phyloP scores from a whole-genome alignment of 495 filamentous ascomycete genomes.

The Trichoderma reesei region DNA sequence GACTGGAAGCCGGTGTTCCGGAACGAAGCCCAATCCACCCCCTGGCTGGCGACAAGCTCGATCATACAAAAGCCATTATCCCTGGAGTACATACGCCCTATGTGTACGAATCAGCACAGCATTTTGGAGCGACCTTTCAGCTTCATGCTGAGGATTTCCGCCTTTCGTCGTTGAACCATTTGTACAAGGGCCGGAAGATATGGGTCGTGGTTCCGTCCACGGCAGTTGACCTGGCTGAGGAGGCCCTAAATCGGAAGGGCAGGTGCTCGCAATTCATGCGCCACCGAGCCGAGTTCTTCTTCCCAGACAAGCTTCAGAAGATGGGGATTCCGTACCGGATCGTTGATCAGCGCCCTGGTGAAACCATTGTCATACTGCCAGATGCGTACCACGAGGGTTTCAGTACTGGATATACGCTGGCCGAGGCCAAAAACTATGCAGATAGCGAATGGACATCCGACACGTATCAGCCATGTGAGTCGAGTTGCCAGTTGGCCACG shows the following conservation, averaged over 20 bases:
- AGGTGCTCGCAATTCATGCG: constrained; percentile 15
- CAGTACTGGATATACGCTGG: constrained; percentile 41
- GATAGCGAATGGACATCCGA: constrained; percentile 14
- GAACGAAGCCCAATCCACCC: constrained; percentile 12
- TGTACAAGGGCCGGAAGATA: constrained; percentile 14
- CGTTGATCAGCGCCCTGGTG: constrained; percentile 36
- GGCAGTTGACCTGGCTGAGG: constrained; percentile 32
- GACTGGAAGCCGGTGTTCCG: constrained; percentile 7
- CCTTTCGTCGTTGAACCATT: constrained; percentile 14
- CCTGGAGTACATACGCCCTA: constrained; percentile 16
- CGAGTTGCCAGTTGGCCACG: neutral
- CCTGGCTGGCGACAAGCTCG: constrained; percentile 13
- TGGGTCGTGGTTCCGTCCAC: constrained; percentile 20
- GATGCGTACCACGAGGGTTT: constrained; percentile 22
- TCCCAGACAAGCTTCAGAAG: constrained; percentile 10
- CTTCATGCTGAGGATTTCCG: constrained; percentile 14
- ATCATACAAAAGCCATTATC: constrained; percentile 12
- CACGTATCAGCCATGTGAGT: constrained; percentile 2
- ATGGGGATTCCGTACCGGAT: constrained; percentile 18
- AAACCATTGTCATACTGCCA: constrained; percentile 36
- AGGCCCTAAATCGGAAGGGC: constrained; percentile 15
- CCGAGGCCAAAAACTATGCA: constrained; percentile 40
- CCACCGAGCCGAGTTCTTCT: constrained; percentile 14
- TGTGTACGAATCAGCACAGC: constrained; percentile 14
- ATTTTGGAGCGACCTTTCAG: constrained; percentile 14